Percentiles rank a stretch among this genome's conserved stretches.
phyloP scores from a whole-genome alignment of 371 early-diverging fungal species.

The Umbelopsis sp. region DNA sequence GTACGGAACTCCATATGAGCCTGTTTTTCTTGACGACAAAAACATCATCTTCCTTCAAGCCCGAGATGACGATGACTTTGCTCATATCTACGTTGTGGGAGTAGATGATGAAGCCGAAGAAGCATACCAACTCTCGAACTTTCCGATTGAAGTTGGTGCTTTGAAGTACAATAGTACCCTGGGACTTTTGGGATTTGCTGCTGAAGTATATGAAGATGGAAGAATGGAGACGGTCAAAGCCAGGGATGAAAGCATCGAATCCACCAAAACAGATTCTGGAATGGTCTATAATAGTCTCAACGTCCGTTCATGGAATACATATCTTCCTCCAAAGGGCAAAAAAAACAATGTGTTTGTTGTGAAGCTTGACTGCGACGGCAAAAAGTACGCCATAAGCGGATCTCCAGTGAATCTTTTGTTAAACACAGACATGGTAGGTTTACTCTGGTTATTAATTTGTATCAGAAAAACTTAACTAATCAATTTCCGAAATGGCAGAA shows the following conservation, averaged over 20 bases:
- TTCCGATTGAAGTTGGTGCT: conserved; percentile 33
- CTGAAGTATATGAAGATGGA: conserved; percentile 38
- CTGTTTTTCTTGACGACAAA: conserved; percentile 35
- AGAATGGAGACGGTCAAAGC: conserved; percentile 33
- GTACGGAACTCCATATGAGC: conserved; percentile 29
- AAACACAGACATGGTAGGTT: conserved; percentile 32
- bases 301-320: conserved; percentile 63
- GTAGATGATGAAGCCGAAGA: conserved; percentile 22
- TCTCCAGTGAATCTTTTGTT: conserved; percentile 42
- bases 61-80: neutral
- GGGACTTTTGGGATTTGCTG: conserved; percentile 35
- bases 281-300: conserved; percentile 47
- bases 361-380: conserved; percentile 24
- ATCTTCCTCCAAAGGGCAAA: conserved; percentile 28
- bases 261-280: conserved; percentile 28
- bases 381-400: conserved; percentile 24
- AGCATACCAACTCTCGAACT: conserved; percentile 34
- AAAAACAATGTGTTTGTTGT: conserved; percentile 49
- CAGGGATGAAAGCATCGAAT: neutral
- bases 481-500: conserved; percentile 21
- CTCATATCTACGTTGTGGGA: conserved; percentile 34
- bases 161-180: conserved; percentile 28
- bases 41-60: conserved; percentile 34
- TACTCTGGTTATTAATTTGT: neutral
- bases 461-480: neutral